A percentile compares a stretch with the other conserved stretches of the same genome.
These are phyloP conservation scores for Blastocladiella emersonii DNA, from an alignment of 371 early-diverging fungal species.

Conservation along the genomic window DNA sequence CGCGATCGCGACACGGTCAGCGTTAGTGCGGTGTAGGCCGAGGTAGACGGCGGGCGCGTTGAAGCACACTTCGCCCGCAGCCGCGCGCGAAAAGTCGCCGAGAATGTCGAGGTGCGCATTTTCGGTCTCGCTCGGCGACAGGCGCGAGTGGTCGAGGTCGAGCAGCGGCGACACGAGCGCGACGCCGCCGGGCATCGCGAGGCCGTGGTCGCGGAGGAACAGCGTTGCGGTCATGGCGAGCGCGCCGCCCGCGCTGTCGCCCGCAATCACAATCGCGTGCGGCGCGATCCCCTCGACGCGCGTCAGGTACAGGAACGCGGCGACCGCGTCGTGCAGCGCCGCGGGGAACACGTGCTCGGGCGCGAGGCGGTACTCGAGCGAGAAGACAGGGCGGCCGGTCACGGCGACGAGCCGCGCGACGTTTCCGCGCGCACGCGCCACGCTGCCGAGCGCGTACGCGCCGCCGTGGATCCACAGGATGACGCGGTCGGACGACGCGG, in stretches of 20 bases:
- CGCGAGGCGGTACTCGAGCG: constrained; percentile 64
- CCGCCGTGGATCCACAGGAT: too few species aligned
- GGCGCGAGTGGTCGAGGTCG: constrained; percentile 13
- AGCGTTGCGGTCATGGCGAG: constrained; percentile 15
- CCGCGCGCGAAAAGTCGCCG: neutral
- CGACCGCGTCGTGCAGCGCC: constrained; percentile 61
- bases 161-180: constrained; percentile 42
- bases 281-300: constrained; percentile 16
- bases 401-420: too few species aligned
- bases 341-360: constrained; percentile 73
- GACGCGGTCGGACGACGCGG: too few species aligned
- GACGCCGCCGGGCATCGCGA: constrained; percentile 27
- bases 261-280: constrained; percentile 28
- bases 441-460: too few species aligned
- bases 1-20: too few species aligned
- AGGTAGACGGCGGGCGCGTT: neutral
- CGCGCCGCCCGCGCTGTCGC: constrained; percentile 51
- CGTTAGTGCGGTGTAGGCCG: too few species aligned
- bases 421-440: too few species aligned
- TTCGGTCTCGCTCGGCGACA: too few species aligned
- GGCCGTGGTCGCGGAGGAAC: constrained; percentile 16
- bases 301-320: constrained; percentile 49
- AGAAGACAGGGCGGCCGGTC: too few species aligned
- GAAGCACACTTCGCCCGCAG: neutral
- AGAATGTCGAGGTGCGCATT: neutral